Base-by-base conservation (phyloP, 768 basidiomycete genomes). In the Lactarius vividus region DNA sequence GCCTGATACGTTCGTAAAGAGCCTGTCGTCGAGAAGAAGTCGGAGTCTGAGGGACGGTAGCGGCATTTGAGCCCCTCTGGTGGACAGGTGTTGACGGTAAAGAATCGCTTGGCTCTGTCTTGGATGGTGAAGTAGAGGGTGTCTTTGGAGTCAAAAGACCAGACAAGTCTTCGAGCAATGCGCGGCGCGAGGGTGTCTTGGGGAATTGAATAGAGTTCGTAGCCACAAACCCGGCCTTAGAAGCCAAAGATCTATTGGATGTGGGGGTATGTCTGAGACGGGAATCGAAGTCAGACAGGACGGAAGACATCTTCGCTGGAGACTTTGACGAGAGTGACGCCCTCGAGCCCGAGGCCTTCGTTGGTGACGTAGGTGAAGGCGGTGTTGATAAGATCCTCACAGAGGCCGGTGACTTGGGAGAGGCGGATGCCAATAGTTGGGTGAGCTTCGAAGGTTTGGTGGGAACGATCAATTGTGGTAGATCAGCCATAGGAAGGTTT, bases 1-100 rank as follows among this genome's bases (percentile, higher is more conserved):
- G 87, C 20, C 88, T 87, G 55, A 94, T 79, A 46, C 92, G 89
- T 69, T 94, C 92, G 70, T 91, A 91, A 1, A 94, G 78, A 9
- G 92, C 92, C 71, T 87, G 85, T 54, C 92, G 83, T 53, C 92
- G 83, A 40, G 92, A 88, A 40, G 87, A 87, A 18, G 84, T 84
- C 1, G 91, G 91, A 6, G 90, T 92, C 69, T 84, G 76, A 5
- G 88, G 84, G 31, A 83, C 82, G 1, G 88, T 88, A 53, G 77
- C 69, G 1, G 85, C 84, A 57, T 79, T 74, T 37, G 80, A 57
- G 16, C 86, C 88, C 60, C 80, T 79, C 73, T 88, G 88, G 68
- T 83, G 87, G 46, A 81, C 79, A 23, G 90, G 89, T 0, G 91
- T 93, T 3, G 82, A 84, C 18, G 88, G 87, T 28, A 83, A 75